Evolutionary conservation across 305 asterid species (phyloP).

Genomic region (Striga hermonthica): DNA sequence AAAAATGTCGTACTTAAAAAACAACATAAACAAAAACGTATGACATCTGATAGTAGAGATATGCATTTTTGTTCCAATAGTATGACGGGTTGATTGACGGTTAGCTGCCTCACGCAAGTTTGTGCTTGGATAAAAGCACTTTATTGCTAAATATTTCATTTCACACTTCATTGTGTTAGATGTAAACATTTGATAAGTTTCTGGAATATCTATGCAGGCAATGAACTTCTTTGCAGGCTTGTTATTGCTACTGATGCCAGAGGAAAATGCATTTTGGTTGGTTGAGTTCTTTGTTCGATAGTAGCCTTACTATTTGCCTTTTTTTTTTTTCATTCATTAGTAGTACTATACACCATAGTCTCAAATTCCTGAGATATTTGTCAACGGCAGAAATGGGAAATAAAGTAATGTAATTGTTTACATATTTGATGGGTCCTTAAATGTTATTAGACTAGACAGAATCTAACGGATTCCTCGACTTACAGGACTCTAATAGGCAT

Average conservation of each 20-base stretch:
- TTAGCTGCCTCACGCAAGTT: too few species aligned
- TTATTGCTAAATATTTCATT: constrained; percentile 5
- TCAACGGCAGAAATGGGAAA: not conserved
- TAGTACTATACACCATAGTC: constrained; percentile 13
- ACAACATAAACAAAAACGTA: too few species aligned
- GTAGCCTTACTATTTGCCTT: too few species aligned
- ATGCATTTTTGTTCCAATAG: too few species aligned
- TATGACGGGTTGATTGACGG: too few species aligned
- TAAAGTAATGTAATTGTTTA: constrained; percentile 16
- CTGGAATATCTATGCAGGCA: constrained; percentile 58
- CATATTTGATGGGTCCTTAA: constrained; percentile 10
- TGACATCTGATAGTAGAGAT: too few species aligned
- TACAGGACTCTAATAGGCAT: constrained; percentile 84
- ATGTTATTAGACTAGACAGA: constrained; percentile 27
- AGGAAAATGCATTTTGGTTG: constrained; percentile 94
- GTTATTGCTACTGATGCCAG: constrained; percentile 83
- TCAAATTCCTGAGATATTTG: constrained; percentile 1
- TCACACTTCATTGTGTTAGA: constrained; percentile 8
- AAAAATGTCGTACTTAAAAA: too few species aligned
- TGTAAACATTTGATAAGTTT: constrained; percentile 1
- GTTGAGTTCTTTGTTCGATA: constrained; percentile 35
- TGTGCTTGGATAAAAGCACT: not conserved
- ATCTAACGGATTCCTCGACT: constrained; percentile 35
- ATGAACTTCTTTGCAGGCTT: constrained; percentile 94
- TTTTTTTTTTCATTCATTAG: constrained; percentile 25